These are phyloP conservation scores for Brettanomyces anomalus DNA, from an alignment of 805 yeast genomes.

Conservation along the genomic window DNA sequence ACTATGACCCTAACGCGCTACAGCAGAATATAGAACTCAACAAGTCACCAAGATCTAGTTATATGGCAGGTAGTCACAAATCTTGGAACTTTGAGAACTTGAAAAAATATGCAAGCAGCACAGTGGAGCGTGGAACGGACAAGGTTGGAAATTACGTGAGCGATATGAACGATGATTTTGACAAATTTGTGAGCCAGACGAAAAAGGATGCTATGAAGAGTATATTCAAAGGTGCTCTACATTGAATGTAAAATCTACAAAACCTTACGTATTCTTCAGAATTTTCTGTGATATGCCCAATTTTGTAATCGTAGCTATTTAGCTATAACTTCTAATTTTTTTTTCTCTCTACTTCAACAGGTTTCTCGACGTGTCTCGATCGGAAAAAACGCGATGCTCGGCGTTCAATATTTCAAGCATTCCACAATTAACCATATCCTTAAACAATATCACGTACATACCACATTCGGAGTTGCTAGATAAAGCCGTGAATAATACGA, in stretches of 20 bases:
- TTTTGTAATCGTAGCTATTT: neutral
- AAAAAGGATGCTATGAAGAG: slow-evolving; percentile 23
- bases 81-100: slow-evolving; percentile 9
- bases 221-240: slow-evolving; percentile 6
- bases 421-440: too few species aligned
- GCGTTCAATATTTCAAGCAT: too few species aligned
- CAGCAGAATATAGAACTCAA: slow-evolving; percentile 21
- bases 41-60: slow-evolving; percentile 13
- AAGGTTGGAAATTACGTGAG: slow-evolving; percentile 19
- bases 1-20: slow-evolving; percentile 24
- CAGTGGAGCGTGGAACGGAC: slow-evolving; percentile 17
- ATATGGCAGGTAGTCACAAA: slow-evolving; percentile 2
- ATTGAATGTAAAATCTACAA: neutral
- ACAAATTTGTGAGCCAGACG: slow-evolving; percentile 20
- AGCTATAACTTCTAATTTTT: neutral
- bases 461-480: neutral
- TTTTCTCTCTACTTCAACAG: neutral
- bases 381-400: too few species aligned
- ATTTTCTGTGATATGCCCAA: neutral
- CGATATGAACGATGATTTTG: slow-evolving; percentile 24
- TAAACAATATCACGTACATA: too few species aligned
- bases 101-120: slow-evolving; percentile 12
- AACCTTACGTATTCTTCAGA: neutral
- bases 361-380: too few species aligned
- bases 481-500: slow-evolving; percentile 3